These are phyloP conservation scores for Russula ochroleuca DNA, from an alignment of 768 basidiomycete species.

Conservation along the genomic window DNA sequence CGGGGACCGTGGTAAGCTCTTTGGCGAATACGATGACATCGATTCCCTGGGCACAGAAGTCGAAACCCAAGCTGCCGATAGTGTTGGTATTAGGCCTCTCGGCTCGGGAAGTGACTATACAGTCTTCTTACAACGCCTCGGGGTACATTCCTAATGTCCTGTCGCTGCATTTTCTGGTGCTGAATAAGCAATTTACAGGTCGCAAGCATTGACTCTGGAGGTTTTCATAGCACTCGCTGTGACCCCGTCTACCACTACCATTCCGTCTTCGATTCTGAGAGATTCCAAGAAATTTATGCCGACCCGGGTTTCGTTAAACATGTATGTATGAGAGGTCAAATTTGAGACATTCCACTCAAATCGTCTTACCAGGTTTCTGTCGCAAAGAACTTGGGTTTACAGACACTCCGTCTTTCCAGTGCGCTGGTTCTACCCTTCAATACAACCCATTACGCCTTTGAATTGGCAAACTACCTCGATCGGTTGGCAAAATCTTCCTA, in stretches of 20 bases:
- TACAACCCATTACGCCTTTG: slow-evolving; percentile 60
- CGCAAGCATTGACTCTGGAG: slow-evolving; percentile 36
- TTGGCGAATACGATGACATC: slow-evolving; percentile 41
- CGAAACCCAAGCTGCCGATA: slow-evolving; percentile 34
- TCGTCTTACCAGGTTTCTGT: slow-evolving; percentile 44
- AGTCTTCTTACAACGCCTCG: slow-evolving; percentile 80
- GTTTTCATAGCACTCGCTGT: slow-evolving; percentile 37
- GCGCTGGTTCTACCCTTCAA: slow-evolving; percentile 59
- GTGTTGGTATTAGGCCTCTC: slow-evolving; percentile 51
- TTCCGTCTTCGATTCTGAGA: slow-evolving; percentile 53
- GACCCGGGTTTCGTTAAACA: slow-evolving; percentile 61
- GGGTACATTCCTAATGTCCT: slow-evolving; percentile 43
- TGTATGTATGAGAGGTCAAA: slow-evolving; percentile 34
- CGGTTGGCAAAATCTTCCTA: slow-evolving; percentile 38
- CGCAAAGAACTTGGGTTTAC: slow-evolving; percentile 53
- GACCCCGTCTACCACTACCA: slow-evolving; percentile 60
- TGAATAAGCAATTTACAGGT: slow-evolving; percentile 28
- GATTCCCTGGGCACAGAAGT: slow-evolving; percentile 44
- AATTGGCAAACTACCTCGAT: slow-evolving; percentile 50
- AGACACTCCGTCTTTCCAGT: slow-evolving; percentile 50
- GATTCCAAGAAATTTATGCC: slow-evolving; percentile 59
- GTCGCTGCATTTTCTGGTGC: slow-evolving; percentile 32
- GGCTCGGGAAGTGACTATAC: slow-evolving; percentile 91
- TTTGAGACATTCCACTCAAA: not conserved
- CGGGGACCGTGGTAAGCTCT: slow-evolving; percentile 53